Percentiles rank a stretch among this genome's conserved stretches.
Evolutionary conservation across 495 filamentous ascomycete species (phyloP).

Genomic region (Melanomma pulvis-pyrius): DNA sequence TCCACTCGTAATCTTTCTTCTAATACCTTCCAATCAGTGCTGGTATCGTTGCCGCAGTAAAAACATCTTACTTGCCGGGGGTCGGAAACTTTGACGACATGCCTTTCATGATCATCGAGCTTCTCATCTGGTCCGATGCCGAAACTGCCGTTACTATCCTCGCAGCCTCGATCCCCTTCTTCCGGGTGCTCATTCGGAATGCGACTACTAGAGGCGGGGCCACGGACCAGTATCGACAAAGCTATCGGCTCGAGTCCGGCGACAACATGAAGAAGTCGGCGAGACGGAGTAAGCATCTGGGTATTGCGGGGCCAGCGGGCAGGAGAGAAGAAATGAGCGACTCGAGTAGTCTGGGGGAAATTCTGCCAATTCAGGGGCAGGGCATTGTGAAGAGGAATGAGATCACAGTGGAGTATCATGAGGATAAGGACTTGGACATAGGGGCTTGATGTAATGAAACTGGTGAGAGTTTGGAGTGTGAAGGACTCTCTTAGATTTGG

Average conservation of each 20-base stretch:
- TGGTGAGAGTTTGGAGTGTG: neutral
- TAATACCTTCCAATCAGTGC: neutral
- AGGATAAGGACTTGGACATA: slow-evolving; percentile 2
- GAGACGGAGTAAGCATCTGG: neutral
- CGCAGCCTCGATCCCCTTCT: slow-evolving; percentile 21
- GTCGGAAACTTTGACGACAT: neutral
- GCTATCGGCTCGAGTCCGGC: slow-evolving; percentile 6
- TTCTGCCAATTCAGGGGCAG: neutral
- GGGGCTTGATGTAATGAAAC: neutral
- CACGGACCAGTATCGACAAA: neutral
- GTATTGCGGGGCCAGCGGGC: neutral
- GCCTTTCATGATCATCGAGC: neutral
- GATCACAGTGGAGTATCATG: slow-evolving; percentile 2
- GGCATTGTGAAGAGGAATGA: slow-evolving; percentile 12
- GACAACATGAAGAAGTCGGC: neutral
- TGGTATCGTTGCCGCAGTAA: slow-evolving; percentile 15
- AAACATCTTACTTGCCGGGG: slow-evolving; percentile 7
- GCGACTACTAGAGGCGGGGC: neutral
- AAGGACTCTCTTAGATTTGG: neutral
- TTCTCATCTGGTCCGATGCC: slow-evolving; percentile 15
- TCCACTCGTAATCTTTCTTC: neutral
- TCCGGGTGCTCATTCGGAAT: slow-evolving; percentile 8
- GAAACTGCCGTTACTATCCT: slow-evolving; percentile 17
- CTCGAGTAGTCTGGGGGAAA: slow-evolving; percentile 4
- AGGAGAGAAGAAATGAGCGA: slow-evolving; percentile 11